Evolutionary conservation across 371 early-diverging fungal species (phyloP), one percentile per base, ranked within the genome.

Genomic region (Mucor velutinosus): DNA sequence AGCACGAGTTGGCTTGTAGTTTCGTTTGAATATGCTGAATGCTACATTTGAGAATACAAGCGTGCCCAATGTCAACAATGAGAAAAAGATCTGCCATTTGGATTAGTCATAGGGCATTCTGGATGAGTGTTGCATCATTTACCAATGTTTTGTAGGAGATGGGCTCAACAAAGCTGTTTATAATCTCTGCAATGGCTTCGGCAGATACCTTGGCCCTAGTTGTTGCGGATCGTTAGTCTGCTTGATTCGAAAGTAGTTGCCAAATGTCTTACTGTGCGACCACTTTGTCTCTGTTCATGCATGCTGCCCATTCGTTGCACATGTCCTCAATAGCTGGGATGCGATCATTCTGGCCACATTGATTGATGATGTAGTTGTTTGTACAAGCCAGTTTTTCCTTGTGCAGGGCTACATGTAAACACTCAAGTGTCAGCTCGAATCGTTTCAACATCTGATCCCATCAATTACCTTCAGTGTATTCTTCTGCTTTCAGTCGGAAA

Each of bases 111-210:
- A 59, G 11, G 14, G 14, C 15, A 58, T 43, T 32, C 4, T 14
- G 0, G 7, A 47, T 7, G 7, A 25, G 15, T 17, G 7, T 3
- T 2, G 17, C 30, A 39, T n/a, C 15, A 30, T 3, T 73, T 80
- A 87, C 89, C 89, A 94, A 83, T 0, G 94, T 88, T 66, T 94
- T 94, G 59, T 89, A 86, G 17, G 93, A 92, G n/a, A 94, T 81
- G 3, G 92, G 91, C 29, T 93, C 93, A 23, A 93, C 83, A 66
- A 94, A 88, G 53, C 91, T 87, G 59, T 92, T 93, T 37, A 93
- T 72, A 21, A 92, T 92, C 58, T 92, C 93, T 17, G 93, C 94
- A 59, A 93, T 74, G 0, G 92, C 89, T 72, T 94, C 93, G 4
- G 93, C 94, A 2, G 90, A 90, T 15, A 93, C 83, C 70, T 88